These are phyloP conservation scores for Lactarius evosmus DNA, from an alignment of 768 basidiomycete genomes.

Conservation along the genomic window DNA sequence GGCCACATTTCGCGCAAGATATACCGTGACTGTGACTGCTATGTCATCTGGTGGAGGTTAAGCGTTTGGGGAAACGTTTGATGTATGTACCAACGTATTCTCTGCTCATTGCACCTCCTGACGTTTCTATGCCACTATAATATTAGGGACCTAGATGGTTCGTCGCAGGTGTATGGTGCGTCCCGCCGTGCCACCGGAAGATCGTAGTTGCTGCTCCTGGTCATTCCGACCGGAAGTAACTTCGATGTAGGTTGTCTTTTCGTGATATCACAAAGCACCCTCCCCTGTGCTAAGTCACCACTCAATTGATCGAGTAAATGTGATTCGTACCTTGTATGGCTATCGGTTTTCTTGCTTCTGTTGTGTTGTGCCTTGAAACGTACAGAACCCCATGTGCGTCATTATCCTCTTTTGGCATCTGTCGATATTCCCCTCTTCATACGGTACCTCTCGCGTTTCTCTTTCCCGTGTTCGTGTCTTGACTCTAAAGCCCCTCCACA, in stretches of 20 bases:
- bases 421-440: too few relatives aligned
- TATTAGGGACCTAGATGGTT: background rate
- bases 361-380: too few relatives aligned
- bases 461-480: too few relatives aligned
- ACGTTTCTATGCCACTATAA: too few relatives aligned
- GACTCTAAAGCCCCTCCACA: too few relatives aligned
- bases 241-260: background rate
- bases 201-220: background rate
- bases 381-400: too few relatives aligned
- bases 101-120: background rate
- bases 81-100: background rate
- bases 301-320: background rate
- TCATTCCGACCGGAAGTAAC: background rate
- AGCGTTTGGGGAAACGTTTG: background rate
- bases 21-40: background rate
- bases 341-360: too few relatives aligned
- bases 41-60: background rate
- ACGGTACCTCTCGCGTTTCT: too few relatives aligned
- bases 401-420: too few relatives aligned
- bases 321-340: background rate
- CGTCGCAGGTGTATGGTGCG: background rate
- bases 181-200: background rate
- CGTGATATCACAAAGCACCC: background rate
- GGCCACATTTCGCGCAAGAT: background rate
- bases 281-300: background rate